Evolutionary conservation across 257 asterid genomes (phyloP).

Genomic region (Przewalskia tangutica): DNA sequence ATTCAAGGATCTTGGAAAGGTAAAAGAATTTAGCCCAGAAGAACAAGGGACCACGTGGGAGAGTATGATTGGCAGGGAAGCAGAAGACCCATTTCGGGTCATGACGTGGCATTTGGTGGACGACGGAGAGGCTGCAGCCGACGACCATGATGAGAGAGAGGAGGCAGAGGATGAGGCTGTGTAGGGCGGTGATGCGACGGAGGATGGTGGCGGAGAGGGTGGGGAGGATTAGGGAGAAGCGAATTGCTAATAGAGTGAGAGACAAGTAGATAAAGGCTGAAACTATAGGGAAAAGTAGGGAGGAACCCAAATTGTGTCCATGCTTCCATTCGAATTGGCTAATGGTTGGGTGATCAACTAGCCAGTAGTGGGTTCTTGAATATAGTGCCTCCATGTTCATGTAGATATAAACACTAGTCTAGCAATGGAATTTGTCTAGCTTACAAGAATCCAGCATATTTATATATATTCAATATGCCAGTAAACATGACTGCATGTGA

Average conservation of each 20-base stretch:
- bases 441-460: background rate
- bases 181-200: slow-evolving; percentile 56
- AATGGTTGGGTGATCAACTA: slow-evolving; percentile 57
- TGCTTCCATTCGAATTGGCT: slow-evolving; percentile 54
- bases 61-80: slow-evolving; percentile 48
- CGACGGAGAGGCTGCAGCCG: slow-evolving; percentile 55
- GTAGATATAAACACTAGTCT: background rate
- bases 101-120: slow-evolving; percentile 47
- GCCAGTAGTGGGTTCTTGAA: slow-evolving; percentile 37
- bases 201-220: slow-evolving; percentile 32
- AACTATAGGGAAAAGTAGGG: slow-evolving; percentile 35
- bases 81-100: slow-evolving; percentile 55
- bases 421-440: background rate
- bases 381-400: slow-evolving; percentile 25
- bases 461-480: too few species aligned
- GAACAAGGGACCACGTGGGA: slow-evolving; percentile 56
- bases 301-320: slow-evolving; percentile 44
- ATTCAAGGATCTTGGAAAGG: slow-evolving; percentile 68
- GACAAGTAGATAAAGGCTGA: slow-evolving; percentile 50
- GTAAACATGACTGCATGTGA: too few species aligned
- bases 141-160: slow-evolving; percentile 61
- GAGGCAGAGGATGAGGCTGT: slow-evolving; percentile 62
- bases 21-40: slow-evolving; percentile 81
- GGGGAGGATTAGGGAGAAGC: slow-evolving; percentile 16
- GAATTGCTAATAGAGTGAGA: slow-evolving; percentile 41